Evolutionary conservation across 176 grass and related monocot genomes (phyloP), one percentile per base, ranked within the genome.

Genomic region (Rhynchospora breviuscula): DNA sequence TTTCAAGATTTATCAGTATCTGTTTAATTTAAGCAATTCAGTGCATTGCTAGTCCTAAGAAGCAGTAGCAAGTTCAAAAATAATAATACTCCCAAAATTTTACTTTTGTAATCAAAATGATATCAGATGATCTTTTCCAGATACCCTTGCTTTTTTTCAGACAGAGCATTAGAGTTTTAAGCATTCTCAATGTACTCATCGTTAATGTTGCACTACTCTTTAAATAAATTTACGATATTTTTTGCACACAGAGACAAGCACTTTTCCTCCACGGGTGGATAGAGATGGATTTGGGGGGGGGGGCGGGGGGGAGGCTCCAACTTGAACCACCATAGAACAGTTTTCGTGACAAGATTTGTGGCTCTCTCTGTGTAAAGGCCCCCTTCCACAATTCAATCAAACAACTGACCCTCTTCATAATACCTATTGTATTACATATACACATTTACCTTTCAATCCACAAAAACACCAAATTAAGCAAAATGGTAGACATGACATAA

Each of bases 331-430:
- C 79, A 93, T 86, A 25, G 93, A 54, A 97, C 91, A 76, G 89
- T 97, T 33, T 86, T 85, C 5, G 89, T 91, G 66, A 97, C 91
- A 0, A 86, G 6, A 2, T 91, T 91, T 0, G 94, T 91, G 0
- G 91, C 94, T 11, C 89, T 78, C 47, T 97, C 94, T 0, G 91
- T 97, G 78, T 97, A 97, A 84, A 91, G 94, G 0, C 94, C 94
- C 81, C 91, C 6, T 1, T 87, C 91, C 4, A 97, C 94, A 79
- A 97, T 97, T 33, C 94, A 57, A 78, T 97, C 94, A 15, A 97
- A 97, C 52, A 97, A 88, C 84, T 93, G 91, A 21, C 94, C 94
- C 5, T 91, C 94, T 74, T 93, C 94, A 97, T 48, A 97, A 91
- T 86, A 93, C 94, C 94, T 35, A 35, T 35, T 35, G 33, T 35